Evolutionary conservation across 2,329 filamentous ascomycete genomes (phyloP).

Genomic region (Metarhizium guizhouense): DNA sequence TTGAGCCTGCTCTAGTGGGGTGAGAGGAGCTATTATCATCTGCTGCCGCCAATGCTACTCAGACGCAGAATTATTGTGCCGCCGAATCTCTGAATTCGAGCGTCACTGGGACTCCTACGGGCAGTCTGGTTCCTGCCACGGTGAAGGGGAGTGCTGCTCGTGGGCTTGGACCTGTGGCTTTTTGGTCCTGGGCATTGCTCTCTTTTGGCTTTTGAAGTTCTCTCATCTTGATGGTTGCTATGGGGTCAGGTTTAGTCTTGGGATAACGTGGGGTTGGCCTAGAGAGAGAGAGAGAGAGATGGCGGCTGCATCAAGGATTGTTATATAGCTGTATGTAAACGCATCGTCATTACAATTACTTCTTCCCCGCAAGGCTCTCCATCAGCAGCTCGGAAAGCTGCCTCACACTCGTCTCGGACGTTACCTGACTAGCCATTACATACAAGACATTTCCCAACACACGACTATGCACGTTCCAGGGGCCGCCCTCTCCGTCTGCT

Average conservation of each 20-base stretch:
- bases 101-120: background rate
- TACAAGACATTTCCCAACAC: conserved; percentile 51
- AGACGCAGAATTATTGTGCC: background rate
- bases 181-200: background rate
- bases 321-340: too few relatives aligned
- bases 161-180: background rate
- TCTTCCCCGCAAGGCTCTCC: conserved; percentile 1
- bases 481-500: conserved; percentile 13
- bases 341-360: background rate
- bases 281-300: too few relatives aligned
- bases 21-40: background rate
- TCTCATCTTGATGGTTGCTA: background rate
- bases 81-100: background rate
- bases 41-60: background rate
- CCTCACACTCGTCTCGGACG: conserved; percentile 18
- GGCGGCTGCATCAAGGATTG: too few relatives aligned
- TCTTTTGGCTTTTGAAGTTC: background rate
- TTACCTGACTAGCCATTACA: conserved; percentile 45
- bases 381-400: conserved; percentile 14
- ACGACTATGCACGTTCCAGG: conserved; percentile 44
- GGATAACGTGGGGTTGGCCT: too few relatives aligned
- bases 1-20: background rate
- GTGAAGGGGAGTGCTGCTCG: background rate
- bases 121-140: background rate
- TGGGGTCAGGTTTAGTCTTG: too few relatives aligned